A percentile compares a stretch with the other conserved stretches of the same genome.
These are phyloP conservation scores for Sporothrix humicola DNA, from an alignment of 2,329 filamentous ascomycete genomes.

Conservation along the genomic window DNA sequence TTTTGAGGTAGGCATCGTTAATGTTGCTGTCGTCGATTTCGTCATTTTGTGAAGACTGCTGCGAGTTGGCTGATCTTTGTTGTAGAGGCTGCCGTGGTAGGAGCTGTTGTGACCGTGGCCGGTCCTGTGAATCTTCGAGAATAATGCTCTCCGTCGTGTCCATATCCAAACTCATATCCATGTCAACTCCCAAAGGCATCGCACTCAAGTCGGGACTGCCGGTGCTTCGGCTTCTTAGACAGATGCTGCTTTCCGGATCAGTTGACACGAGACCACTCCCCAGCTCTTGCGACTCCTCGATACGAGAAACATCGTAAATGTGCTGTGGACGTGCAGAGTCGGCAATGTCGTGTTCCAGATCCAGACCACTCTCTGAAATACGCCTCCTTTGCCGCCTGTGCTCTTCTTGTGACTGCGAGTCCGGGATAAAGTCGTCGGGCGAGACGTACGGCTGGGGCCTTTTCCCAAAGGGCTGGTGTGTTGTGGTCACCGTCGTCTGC, in stretches of 20 bases:
- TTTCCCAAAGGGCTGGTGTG: conserved; percentile 45
- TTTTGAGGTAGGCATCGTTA: not conserved
- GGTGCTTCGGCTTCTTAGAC: not conserved
- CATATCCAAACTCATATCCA: not conserved
- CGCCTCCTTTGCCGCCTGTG: not conserved
- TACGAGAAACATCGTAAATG: not conserved
- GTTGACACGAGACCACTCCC: not conserved
- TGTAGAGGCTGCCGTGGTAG: conserved; percentile 12
- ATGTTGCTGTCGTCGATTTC: not conserved
- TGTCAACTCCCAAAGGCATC: not conserved
- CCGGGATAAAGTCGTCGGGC: conserved; percentile 50
- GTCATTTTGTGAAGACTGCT: conserved; percentile 21
- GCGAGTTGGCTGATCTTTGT: conserved; percentile 27
- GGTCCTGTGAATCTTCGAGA: conserved; percentile 17
- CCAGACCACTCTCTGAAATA: no score
- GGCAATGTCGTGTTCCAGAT: no score
- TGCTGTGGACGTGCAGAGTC: not conserved
- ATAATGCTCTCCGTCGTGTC: not conserved
- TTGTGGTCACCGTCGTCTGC: conserved; percentile 44
- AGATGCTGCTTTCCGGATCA: not conserved
- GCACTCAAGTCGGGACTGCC: conserved; percentile 30
- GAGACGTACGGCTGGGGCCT: conserved; percentile 30
- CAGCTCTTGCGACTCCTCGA: not conserved
- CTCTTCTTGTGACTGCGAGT: conserved; percentile 56
- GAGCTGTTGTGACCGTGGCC: not conserved